Evolutionary conservation across 495 filamentous ascomycete species (phyloP).

Genomic region (Penicillium silybi): DNA sequence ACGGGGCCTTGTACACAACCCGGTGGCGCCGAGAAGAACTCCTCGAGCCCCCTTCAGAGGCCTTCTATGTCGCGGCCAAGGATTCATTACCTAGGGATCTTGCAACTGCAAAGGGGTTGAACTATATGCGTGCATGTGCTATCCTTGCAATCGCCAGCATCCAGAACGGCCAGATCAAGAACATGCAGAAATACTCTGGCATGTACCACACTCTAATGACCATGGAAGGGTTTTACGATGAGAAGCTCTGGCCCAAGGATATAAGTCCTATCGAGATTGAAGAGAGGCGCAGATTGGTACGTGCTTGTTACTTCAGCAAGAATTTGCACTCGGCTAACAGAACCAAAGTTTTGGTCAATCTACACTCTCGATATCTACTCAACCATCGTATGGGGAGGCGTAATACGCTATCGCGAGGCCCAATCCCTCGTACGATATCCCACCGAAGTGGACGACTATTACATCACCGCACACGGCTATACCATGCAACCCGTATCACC

Average conservation of each 20-base stretch:
- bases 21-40: constrained; percentile 27
- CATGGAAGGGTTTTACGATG: constrained; percentile 46
- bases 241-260: constrained; percentile 44
- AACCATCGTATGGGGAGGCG: constrained; percentile 44
- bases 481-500: constrained; percentile 17
- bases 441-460: constrained; percentile 42
- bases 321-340: background rate
- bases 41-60: constrained; percentile 31
- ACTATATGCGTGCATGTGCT: constrained; percentile 44
- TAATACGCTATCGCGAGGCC: constrained; percentile 42
- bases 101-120: constrained; percentile 31
- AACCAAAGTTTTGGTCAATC: constrained; percentile 47
- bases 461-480: constrained; percentile 28
- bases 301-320: background rate
- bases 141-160: constrained; percentile 45
- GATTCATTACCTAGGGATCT: constrained; percentile 39
- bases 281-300: constrained; percentile 44
- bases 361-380: constrained; percentile 50
- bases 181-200: constrained; percentile 47
- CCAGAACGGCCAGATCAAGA: constrained; percentile 42
- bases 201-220: constrained; percentile 42
- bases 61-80: constrained; percentile 45
- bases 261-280: constrained; percentile 43
- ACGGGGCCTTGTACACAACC: constrained; percentile 38
- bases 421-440: constrained; percentile 44